phyloP scores from a whole-genome alignment of 148 eudicot species.

The Rhododendron henanense region DNA sequence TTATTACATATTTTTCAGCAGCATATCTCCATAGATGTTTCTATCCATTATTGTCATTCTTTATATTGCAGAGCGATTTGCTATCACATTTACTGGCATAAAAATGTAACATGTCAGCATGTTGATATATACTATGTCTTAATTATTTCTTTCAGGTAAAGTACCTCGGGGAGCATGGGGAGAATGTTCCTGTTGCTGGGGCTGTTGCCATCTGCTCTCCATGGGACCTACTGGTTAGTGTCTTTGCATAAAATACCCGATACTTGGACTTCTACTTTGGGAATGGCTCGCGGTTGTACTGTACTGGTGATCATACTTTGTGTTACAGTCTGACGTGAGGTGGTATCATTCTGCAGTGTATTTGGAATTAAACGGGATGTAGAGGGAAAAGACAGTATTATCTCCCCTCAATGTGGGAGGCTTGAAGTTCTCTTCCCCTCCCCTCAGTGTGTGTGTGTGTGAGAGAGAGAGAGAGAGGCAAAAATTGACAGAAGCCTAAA shows the following conservation, averaged over 20 bases:
- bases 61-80: not conserved
- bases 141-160: conserved; percentile 53
- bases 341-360: not conserved
- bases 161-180: conserved; percentile 94
- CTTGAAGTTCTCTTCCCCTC: not conserved
- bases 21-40: not conserved
- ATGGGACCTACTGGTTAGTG: conserved; percentile 94
- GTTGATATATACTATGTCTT: not conserved
- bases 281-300: not conserved
- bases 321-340: not conserved
- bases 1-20: not conserved
- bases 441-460: too few species aligned
- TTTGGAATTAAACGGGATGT: not conserved
- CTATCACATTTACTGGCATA: conserved; percentile 1
- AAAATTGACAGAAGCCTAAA: too few species aligned
- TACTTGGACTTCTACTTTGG: not conserved
- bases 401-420: not conserved
- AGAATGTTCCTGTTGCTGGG: conserved; percentile 74
- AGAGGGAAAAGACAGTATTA: not conserved
- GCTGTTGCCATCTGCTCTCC: conserved; percentile 92
- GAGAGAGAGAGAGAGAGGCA: too few species aligned
- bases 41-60: not conserved
- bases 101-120: not conserved
- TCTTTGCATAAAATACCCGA: not conserved
- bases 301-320: not conserved